Conservation (phyloP, 2,329 filamentous ascomycete species). For the Pyricularia sp. region DNA sequence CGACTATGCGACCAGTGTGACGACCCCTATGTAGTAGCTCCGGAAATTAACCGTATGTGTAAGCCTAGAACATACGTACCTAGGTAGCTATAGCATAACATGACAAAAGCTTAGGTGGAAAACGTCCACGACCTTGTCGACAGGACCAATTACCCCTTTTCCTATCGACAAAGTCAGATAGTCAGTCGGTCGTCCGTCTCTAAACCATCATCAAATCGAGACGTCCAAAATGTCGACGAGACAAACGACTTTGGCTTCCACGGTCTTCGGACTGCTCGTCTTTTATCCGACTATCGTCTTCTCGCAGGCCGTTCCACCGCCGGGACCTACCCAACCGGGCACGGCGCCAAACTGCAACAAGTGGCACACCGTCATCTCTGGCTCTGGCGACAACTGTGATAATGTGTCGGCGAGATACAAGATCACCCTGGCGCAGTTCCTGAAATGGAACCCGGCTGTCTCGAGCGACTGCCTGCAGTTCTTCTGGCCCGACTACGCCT, state of each 20-base stretch:
- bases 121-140: not conserved
- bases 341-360: constrained; percentile 7
- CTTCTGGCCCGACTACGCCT: constrained; percentile 4
- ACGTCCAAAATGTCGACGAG: not conserved
- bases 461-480: not conserved
- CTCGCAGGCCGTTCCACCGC: not conserved
- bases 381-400: constrained; percentile 6
- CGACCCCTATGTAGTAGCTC: not conserved
- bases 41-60: not conserved
- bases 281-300: not conserved
- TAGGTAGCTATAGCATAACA: not conserved
- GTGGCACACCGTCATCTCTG: constrained; percentile 4
- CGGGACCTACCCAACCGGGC: constrained; percentile 6
- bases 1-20: not conserved
- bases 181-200: not conserved
- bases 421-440: constrained; percentile 5
- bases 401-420: not conserved
- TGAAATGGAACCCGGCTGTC: constrained; percentile 6
- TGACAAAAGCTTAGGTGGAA: not conserved
- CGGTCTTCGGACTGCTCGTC: not conserved
- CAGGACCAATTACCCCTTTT: not conserved
- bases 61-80: not conserved
- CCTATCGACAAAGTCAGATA: not conserved
- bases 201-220: not conserved
- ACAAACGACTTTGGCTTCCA: not conserved